Evolutionary conservation across 1,284 basidiomycete genomes (phyloP), one percentile per base, ranked within the genome.

Genomic region (Hemileia vastatrix): DNA sequence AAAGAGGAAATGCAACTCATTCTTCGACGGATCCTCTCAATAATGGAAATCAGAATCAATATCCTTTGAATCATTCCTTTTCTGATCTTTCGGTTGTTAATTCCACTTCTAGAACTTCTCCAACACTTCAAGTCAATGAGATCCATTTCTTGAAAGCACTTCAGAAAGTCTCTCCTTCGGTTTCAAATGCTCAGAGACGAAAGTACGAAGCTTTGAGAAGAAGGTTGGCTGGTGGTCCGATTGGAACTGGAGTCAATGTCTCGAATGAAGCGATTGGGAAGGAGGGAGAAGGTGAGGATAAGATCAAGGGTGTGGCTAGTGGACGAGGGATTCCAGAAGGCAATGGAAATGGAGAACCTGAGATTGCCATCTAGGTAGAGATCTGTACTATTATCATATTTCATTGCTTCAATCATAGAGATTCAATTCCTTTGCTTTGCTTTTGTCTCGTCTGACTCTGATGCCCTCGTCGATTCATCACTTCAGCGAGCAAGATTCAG

Each of bases 121-220:
- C 23, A 24, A n/a, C n/a, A 13, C n/a, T 40, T 9, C 8, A 40
- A 40, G 67, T 72, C 15, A 64, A 63, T 27, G 65, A 68, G 8
- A 19, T 51, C 33, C 71, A 73, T 61, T 73, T 73, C 51, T 43
- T 66, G 3, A 63, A 57, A 6, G 71, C 71, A 15, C 63, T 73
- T 32, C 67, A 65, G 2, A 73, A 73, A 63, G 67, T 71, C n/a
- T 66, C 67, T 60, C 71, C 71, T 3, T 68, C 67, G 6, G 71
- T 73, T 6, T 68, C 67, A 44, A 56, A 64, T 32, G 67, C 67
- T 36, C 71, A 73, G 66, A 51, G 70, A 48, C 51, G 56, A n/a
- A 69, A 70, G 65, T 73, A 73, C 50, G 60, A 54, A 18, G 33
- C 51, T 11, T 32, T 66, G 44, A 43, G 66, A 23, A 58, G 43